Evolutionary conservation across 192 early-diverging fungal species (phyloP), one percentile per base, ranked within the genome.

Genomic region (Backusella macrospora): DNA sequence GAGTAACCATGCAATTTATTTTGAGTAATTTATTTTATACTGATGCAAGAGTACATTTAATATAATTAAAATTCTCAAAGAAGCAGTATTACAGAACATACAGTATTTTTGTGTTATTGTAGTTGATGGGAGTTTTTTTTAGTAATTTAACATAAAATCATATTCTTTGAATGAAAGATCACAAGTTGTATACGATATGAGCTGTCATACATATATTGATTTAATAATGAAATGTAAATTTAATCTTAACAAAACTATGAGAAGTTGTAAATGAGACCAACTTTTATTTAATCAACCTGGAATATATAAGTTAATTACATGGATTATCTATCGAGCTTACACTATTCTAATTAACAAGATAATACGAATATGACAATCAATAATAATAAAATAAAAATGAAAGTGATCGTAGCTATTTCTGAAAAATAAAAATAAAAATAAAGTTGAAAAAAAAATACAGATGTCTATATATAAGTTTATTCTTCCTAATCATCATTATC

Each of bases 391-490:
- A 26, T 59, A 59, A 59, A 59, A 59, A n/a, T 4, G 21, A 26
- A 26, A 59, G 26, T 59, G n/a, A 6, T 59, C 5, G 21, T 59
- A 23, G 12, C 13, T 59, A 59, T 26, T 18, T 59, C 21, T 26
- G 49, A 34, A 34, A 34, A 34, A 34, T 52, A n/a, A 49, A 49
- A 49, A 59, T 18, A 55, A 55, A 55, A 9, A 21, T 10, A 8
- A 59, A 23, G 26, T 13, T 59, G 26, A 59, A 59, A 52, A 59
- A 52, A 59, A 59, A 59, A 23, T 59, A 59, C 52, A 59, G 26
- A 59, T 59, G 52, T 59, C 52, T 59, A 59, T 59, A 59, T 59
- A 59, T 59, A 59, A 59, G 13, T 59, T 59, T 59, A 59, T 68
- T 68, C 43, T 44, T 68, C 49, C 21, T 52, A 15, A 52, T 52